Base-by-base conservation (phyloP, 345 rosid genomes). In the Boechera divaricarpa region DNA sequence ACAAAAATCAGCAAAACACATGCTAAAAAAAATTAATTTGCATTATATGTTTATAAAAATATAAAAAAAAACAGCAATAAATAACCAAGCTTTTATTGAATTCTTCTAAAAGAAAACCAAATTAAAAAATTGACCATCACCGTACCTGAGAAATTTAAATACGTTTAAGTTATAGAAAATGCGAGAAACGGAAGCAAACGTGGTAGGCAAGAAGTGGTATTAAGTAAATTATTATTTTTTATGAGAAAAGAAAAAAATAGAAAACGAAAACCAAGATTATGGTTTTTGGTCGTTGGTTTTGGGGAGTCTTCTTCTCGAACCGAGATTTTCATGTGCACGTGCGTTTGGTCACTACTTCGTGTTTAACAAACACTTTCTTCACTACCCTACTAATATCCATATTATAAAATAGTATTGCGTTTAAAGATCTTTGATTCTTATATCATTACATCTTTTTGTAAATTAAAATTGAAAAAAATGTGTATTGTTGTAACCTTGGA, bases 271-370 rank as follows among this genome's bases (percentile, higher is more conserved):
- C 65, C 78, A 79, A 79, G 69, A 60, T 67, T 78, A 78, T 72
- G 72, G 63, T 58, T 77, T 77, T 58, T 66, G 73, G 63, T 69
- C 80, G 74, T 69, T 77, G 80, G 80, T 54, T 54, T 77, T 55
- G 16, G 70, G 52, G 82, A 79, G 78, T 73, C 82, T 79, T 67
- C 65, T 67, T 73, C 78, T 79, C 74, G 82, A 79, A 73, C 78
- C 74, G 66, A 79, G 82, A 62, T 61, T 24, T 72, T 67, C 82
- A 73, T 79, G 78, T 79, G 82, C 82, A 79, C 82, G 82, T 79
- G 78, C 58, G 82, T 79, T 73, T 73, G 78, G 75, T 73, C 74
- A 79, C 82, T 79, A 68, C 82, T 73, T 79, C 78, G 82, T 79
- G 82, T 73, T 73, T 79, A 79, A 44, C 78, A 79, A 77, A 67